Percentiles rank a stretch among this genome's conserved stretches.
Conservation (phyloP, 1,139 yeast genomes). For the Casaregolazyma lundiana region DNA sequence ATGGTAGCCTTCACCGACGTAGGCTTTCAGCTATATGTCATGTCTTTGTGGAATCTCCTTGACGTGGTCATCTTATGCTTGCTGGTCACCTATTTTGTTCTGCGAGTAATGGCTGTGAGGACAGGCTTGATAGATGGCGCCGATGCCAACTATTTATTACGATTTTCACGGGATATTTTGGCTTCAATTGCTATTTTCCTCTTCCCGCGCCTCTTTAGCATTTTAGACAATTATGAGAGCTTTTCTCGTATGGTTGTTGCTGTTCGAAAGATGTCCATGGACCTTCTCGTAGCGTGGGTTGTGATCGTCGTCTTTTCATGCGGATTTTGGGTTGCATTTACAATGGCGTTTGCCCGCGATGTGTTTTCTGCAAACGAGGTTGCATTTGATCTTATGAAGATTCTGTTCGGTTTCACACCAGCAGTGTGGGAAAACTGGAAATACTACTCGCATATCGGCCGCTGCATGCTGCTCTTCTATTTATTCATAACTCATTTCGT, state of each 20-base stretch:
- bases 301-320: conserved; percentile 50
- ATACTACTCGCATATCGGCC: conserved; percentile 47
- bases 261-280: conserved; percentile 52
- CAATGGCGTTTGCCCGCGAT: conserved; percentile 46
- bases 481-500: conserved; percentile 55
- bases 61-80: conserved; percentile 33
- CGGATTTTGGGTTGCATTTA: conserved; percentile 56
- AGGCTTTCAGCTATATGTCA: conserved; percentile 35
- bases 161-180: conserved; percentile 38
- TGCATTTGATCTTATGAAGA: conserved; percentile 51
- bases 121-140: conserved; percentile 13
- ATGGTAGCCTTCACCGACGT: conserved; percentile 35
- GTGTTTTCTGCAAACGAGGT: conserved; percentile 45
- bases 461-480: conserved; percentile 47
- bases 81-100: conserved; percentile 28
- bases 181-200: conserved; percentile 53
- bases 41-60: conserved; percentile 38
- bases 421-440: conserved; percentile 62
- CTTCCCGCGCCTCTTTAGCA: conserved; percentile 51
- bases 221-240: conserved; percentile 51
- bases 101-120: conserved; percentile 22
- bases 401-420: conserved; percentile 60
- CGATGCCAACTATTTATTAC: conserved; percentile 19
- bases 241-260: conserved; percentile 52
- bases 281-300: conserved; percentile 49